Evolutionary conservation across 1,139 yeast genomes (phyloP).

Genomic region (Geotrichum restrictum): DNA sequence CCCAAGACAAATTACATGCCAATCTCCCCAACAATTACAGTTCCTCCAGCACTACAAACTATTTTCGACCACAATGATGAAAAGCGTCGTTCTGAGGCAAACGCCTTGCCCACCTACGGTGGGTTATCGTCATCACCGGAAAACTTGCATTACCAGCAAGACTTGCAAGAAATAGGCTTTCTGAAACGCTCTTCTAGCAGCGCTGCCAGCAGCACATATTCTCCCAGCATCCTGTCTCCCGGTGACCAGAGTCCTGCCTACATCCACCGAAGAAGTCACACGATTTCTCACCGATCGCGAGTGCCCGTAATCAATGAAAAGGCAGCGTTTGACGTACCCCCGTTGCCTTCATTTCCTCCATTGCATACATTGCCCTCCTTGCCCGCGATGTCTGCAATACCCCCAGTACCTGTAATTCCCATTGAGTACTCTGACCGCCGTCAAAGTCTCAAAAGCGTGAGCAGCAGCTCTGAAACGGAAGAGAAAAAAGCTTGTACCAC

Average conservation of each 20-base stretch:
- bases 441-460: neutral
- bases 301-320: constrained; percentile 7
- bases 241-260: neutral
- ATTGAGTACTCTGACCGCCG: neutral
- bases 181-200: constrained; percentile 9
- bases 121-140: neutral
- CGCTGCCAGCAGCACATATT: constrained; percentile 11
- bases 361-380: too few species aligned
- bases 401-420: neutral
- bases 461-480: neutral
- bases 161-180: neutral
- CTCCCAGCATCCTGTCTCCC: neutral
- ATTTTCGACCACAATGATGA: constrained; percentile 14
- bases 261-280: constrained; percentile 12
- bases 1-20: constrained; percentile 21
- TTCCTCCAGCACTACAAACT: constrained; percentile 21
- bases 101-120: neutral
- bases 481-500: neutral
- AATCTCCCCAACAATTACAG: constrained; percentile 19
- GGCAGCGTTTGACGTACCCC: neutral
- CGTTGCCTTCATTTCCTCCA: too few species aligned
- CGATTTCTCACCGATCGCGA: constrained; percentile 13
- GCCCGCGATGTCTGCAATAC: neutral
- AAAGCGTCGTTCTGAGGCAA: constrained; percentile 3
- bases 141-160: neutral